Evolutionary conservation across 805 yeast species (phyloP).

Genomic region (Ogataea saltuana): DNA sequence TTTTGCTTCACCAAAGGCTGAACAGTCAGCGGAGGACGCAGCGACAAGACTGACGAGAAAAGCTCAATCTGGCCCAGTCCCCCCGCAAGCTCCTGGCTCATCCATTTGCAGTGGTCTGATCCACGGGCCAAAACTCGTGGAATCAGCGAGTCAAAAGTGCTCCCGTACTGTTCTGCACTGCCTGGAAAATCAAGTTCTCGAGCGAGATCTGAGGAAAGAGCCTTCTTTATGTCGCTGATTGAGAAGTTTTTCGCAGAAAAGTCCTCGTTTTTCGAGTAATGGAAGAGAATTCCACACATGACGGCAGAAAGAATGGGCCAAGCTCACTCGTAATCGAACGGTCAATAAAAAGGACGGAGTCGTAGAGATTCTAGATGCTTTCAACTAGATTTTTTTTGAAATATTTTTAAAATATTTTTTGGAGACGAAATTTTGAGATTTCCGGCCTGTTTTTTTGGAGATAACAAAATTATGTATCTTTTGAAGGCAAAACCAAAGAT

Average conservation of each 20-base stretch:
- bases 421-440: not conserved
- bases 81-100: slow-evolving; percentile 9
- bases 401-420: not conserved
- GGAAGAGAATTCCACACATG: slow-evolving; percentile 63
- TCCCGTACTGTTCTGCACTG: slow-evolving; percentile 1
- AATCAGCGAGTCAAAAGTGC: slow-evolving; percentile 37
- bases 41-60: slow-evolving; percentile 74
- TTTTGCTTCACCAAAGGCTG: slow-evolving; percentile 59
- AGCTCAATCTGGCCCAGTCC: slow-evolving; percentile 38
- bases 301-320: not conserved
- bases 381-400: not conserved
- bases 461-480: too few relatives aligned
- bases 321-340: too few relatives aligned
- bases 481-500: not conserved
- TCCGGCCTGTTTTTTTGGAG: not conserved
- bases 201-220: slow-evolving; percentile 9
- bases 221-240: slow-evolving; percentile 13
- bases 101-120: slow-evolving; percentile 52
- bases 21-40: slow-evolving; percentile 72
- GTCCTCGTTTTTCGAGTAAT: slow-evolving; percentile 21
- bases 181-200: slow-evolving; percentile 22
- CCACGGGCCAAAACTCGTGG: slow-evolving; percentile 60
- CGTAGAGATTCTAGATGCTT: not conserved
- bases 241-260: slow-evolving; percentile 4
- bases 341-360: not conserved